These are phyloP conservation scores for Zoysia matrella DNA, from an alignment of 202 grass and related monocot species.

Conservation along the genomic window DNA sequence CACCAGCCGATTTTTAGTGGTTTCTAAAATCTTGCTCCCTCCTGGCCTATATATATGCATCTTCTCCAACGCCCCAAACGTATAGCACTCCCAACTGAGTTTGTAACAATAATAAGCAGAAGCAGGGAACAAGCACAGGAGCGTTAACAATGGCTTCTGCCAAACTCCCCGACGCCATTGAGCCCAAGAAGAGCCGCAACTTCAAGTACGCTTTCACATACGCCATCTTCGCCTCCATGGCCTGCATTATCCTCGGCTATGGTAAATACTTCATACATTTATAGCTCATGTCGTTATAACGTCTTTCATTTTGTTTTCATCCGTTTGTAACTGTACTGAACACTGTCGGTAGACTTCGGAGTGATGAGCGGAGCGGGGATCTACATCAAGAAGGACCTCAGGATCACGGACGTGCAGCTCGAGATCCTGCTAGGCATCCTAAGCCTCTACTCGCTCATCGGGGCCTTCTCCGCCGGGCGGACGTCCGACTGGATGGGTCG, in stretches of 20 bases:
- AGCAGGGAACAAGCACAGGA: background rate
- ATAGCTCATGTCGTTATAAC: too few species aligned
- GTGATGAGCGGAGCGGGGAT: constrained; percentile 27
- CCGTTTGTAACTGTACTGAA: background rate
- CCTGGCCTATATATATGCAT: background rate
- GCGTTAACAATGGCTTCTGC: constrained; percentile 13
- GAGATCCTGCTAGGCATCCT: constrained; percentile 61
- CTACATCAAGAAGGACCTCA: constrained; percentile 49
- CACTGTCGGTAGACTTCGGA: constrained; percentile 31
- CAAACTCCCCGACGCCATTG: background rate
- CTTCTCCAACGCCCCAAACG: background rate
- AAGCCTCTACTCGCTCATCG: constrained; percentile 53
- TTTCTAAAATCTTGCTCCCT: too few species aligned
- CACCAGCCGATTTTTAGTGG: too few species aligned
- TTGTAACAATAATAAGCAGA: too few species aligned
- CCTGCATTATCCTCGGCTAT: constrained; percentile 27
- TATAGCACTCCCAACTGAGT: too few species aligned
- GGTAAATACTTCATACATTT: background rate
- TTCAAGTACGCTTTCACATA: constrained; percentile 12
- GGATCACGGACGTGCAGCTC: constrained; percentile 60
- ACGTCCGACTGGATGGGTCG: constrained; percentile 67
- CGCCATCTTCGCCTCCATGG: constrained; percentile 26
- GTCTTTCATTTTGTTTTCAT: background rate
- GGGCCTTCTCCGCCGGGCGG: constrained; percentile 49
- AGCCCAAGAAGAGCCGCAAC: background rate